Conservation (phyloP, 2,329 filamentous ascomycete genomes). For the Pestalotiopsis sp. region DNA sequence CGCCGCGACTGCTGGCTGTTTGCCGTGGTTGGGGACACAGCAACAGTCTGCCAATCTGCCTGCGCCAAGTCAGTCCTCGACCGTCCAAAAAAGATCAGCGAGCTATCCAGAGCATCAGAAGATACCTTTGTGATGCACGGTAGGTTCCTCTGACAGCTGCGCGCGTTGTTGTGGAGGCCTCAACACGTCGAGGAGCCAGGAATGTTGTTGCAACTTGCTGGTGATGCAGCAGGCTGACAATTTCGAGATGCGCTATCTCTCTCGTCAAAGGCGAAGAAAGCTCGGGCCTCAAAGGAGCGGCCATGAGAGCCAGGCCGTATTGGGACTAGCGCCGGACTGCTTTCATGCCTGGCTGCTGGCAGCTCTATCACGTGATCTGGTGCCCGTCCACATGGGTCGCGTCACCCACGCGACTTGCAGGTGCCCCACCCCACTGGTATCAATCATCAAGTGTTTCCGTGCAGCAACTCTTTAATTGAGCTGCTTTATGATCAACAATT, state of each 20-base stretch:
- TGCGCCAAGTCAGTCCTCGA: constrained; percentile 1
- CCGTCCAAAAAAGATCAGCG: not conserved
- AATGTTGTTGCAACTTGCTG: constrained; percentile 2
- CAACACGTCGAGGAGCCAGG: not conserved
- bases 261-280: constrained; percentile 2
- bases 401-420: not conserved
- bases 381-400: not conserved
- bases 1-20: not conserved
- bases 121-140: constrained; percentile 3
- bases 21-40: not conserved
- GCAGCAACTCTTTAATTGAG: not conserved
- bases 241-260: constrained; percentile 3
- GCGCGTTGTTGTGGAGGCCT: constrained; percentile 4
- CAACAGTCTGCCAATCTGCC: constrained; percentile 3
- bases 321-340: not conserved
- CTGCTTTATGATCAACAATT: too few relatives aligned
- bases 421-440: not conserved
- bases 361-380: not conserved
- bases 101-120: constrained; percentile 5
- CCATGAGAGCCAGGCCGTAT: not conserved
- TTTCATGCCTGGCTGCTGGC: not conserved
- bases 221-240: constrained; percentile 8
- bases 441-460: not conserved
- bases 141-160: not conserved
- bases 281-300: not conserved